phyloP scores from a whole-genome alignment of 148 eudicot species.

The Chenopodium quinoa region DNA sequence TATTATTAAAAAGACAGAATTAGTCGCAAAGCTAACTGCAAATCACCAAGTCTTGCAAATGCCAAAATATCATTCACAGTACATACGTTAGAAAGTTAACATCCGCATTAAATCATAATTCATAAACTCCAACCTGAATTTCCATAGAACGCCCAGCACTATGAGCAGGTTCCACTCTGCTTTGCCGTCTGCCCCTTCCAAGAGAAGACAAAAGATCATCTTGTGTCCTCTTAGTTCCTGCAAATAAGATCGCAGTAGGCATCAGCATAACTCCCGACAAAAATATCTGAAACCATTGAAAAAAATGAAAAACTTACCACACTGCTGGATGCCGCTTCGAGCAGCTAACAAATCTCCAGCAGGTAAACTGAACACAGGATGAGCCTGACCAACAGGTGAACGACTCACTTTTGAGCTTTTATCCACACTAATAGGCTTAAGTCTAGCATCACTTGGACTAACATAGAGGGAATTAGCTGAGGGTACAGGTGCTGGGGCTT shows the following conservation, averaged over 20 bases:
- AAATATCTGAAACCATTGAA: too few species aligned
- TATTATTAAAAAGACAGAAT: too few species aligned
- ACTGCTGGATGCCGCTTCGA: slow-evolving; percentile 22
- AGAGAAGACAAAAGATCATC: slow-evolving; percentile 32
- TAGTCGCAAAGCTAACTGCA: background rate
- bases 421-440: slow-evolving; percentile 8
- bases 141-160: slow-evolving; percentile 21
- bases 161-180: slow-evolving; percentile 8
- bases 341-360: slow-evolving; percentile 11
- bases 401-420: slow-evolving; percentile 10
- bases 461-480: slow-evolving; percentile 25
- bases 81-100: background rate
- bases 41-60: background rate
- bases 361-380: slow-evolving; percentile 25
- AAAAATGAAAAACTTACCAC: slow-evolving; percentile 18
- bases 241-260: slow-evolving; percentile 10
- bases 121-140: slow-evolving; percentile 24
- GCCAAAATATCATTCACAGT: background rate
- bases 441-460: slow-evolving; percentile 21
- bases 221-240: slow-evolving; percentile 47
- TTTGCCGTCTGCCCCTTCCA: slow-evolving; percentile 36
- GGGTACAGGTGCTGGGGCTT: slow-evolving; percentile 28
- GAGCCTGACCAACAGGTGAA: background rate
- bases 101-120: background rate
- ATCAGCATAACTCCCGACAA: background rate